Evolutionary conservation across 108 stramenopile species (phyloP), one percentile per base, ranked within the genome.

Genomic region (Cyclotella choctawhatcheeana): DNA sequence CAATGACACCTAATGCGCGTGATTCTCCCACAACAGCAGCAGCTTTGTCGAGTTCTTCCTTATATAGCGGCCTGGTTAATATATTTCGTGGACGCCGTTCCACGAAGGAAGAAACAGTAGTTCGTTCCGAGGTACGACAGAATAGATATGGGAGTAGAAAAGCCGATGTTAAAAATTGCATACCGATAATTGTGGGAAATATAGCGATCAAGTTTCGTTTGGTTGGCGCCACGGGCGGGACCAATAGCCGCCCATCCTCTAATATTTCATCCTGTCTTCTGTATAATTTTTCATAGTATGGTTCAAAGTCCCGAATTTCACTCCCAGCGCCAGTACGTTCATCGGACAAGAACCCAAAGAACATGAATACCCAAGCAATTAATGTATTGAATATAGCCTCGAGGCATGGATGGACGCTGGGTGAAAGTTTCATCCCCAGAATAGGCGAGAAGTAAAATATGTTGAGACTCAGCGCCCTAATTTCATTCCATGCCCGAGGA

Each of bases 151-250:
- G 96, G 31, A 97, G 62, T 24, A 89, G 74, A 58, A 92, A 92
- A 4, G 92, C 96, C 16, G 83, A 86, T 34, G 92, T 94, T 35
- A 97, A 64, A 52, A 97, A 93, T 70, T 97, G 93, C 96, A 97
- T 97, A 27, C 96, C 92, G 17, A 82, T 71, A 47, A 97, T 78
- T 12, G 71, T 81, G 0, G 93, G 90, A 5, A 88, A 59, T 48
- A 90, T 71, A 5, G 89, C 78, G 37, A 91, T 50, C 5, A 88
- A 70, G 51, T 94, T 91, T 27, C 79, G 84, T 68, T 92, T 86
- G 26, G 71, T 82, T 37, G 56, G 47, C 0, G 64, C 58, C 31
- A 79, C 77, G 32, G 70, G 44, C 3, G 70, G 70, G 2, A 79
- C 24, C 25, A 79, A 35, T 0, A 67, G 52, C 29, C 63, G 64